Conservation (phyloP, 2,329 filamentous ascomycete species). For the Fusarium multiceps region DNA sequence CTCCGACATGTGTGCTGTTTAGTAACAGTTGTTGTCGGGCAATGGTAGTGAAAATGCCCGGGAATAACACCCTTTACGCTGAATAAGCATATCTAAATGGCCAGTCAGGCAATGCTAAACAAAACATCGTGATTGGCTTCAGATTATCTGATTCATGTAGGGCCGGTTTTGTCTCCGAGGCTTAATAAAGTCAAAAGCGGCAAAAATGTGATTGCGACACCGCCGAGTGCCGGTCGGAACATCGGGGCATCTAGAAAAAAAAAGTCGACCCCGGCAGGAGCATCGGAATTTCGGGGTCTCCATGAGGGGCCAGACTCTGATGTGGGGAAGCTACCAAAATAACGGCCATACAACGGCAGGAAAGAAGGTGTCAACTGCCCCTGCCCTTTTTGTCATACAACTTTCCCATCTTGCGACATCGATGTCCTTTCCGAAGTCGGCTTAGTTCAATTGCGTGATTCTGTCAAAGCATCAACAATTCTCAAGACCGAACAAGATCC, state of each 20-base stretch:
- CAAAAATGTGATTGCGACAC: conserved; percentile 33
- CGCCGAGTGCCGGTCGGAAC: conserved; percentile 44
- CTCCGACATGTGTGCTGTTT: not conserved
- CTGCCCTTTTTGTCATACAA: conserved; percentile 25
- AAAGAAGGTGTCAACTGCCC: rapidly evolving
- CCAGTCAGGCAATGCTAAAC: not conserved
- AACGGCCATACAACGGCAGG: not conserved
- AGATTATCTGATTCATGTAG: not conserved
- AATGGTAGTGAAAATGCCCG: not conserved
- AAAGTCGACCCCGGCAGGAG: conserved; percentile 12
- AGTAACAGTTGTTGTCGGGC: not conserved
- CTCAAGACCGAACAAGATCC: conserved; percentile 41
- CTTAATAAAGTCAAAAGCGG: conserved; percentile 24
- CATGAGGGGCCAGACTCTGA: conserved; percentile 26
- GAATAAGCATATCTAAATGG: not conserved
- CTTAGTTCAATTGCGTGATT: conserved; percentile 56
- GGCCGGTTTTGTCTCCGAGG: conserved; percentile 9
- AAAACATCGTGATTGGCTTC: conserved; percentile 3
- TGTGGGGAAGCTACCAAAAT: conserved; percentile 32
- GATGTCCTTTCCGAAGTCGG: conserved; percentile 48
- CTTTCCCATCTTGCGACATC: conserved; percentile 39
- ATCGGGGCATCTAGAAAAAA: conserved; percentile 38
- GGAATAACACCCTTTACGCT: not conserved
- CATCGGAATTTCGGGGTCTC: conserved; percentile 45
- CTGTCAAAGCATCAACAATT: conserved; percentile 53